These are phyloP conservation scores for Petunia secreta DNA, from an alignment of 257 asterid species.

Conservation along the genomic window DNA sequence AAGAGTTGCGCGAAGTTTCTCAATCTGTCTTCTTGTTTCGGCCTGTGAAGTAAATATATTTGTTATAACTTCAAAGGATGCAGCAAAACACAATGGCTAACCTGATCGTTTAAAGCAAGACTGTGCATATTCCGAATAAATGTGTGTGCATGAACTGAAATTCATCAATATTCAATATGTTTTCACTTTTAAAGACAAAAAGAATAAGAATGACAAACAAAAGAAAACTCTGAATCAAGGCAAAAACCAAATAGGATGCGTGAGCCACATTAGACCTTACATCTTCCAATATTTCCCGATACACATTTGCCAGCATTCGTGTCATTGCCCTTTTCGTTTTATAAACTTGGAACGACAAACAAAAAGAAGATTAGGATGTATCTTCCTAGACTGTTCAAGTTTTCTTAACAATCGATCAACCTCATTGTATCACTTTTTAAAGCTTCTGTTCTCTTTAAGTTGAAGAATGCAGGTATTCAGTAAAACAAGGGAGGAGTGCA, in stretches of 20 bases:
- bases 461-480: not conserved
- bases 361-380: not conserved
- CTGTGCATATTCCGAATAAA: not conserved
- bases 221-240: not conserved
- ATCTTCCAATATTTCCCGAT: not conserved
- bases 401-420: not conserved
- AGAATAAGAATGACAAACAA: not conserved
- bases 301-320: not conserved
- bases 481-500: not conserved
- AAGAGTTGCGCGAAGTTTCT: constrained; percentile 70
- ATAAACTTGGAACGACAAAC: not conserved
- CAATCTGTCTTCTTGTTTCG: constrained; percentile 88
- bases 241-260: not conserved
- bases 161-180: not conserved
- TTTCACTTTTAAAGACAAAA: constrained; percentile 8
- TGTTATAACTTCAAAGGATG: constrained; percentile 1
- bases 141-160: not conserved
- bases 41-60: constrained; percentile 54
- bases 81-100: not conserved
- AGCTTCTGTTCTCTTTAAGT: not conserved
- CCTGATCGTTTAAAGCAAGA: constrained; percentile 10
- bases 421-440: not conserved
- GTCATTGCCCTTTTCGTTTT: not conserved
- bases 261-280: constrained; percentile 1
- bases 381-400: not conserved